phyloP scores from a whole-genome alignment of 768 basidiomycete species.

The Calocera cornea region DNA sequence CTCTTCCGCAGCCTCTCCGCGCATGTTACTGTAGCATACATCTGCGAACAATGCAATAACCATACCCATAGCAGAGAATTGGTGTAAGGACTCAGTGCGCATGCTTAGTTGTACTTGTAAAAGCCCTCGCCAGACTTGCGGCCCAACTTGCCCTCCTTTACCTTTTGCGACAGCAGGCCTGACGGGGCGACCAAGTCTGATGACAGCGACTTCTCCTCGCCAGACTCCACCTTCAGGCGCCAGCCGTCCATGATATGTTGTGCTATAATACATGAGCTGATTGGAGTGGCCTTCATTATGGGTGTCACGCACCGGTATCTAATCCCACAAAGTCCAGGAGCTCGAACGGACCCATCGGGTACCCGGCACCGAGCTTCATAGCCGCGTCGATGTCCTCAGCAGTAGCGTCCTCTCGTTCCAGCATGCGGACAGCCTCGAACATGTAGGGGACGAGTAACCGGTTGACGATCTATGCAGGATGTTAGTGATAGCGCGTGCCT shows the following conservation, averaged over 20 bases:
- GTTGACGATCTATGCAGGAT: too few species aligned
- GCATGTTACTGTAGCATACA: slow-evolving; percentile 4
- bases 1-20: background rate
- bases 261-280: background rate
- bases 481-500: too few species aligned
- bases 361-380: slow-evolving; percentile 33
- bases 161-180: slow-evolving; percentile 25
- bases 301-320: slow-evolving; percentile 17
- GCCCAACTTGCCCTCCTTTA: slow-evolving; percentile 28
- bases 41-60: slow-evolving; percentile 1
- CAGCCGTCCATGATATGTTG: slow-evolving; percentile 28
- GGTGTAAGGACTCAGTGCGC: background rate
- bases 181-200: slow-evolving; percentile 21
- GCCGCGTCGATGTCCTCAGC: slow-evolving; percentile 31
- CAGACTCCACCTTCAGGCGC: slow-evolving; percentile 25
- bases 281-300: background rate
- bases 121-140: slow-evolving; percentile 32
- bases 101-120: slow-evolving; percentile 18
- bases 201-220: slow-evolving; percentile 13
- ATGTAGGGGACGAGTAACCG: slow-evolving; percentile 33
- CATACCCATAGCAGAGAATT: background rate
- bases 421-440: slow-evolving; percentile 31
- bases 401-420: slow-evolving; percentile 31
- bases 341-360: slow-evolving; percentile 27
- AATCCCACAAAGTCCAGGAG: slow-evolving; percentile 31